Percentiles rank a stretch among this genome's conserved stretches.
Evolutionary conservation across 2,329 filamentous ascomycete genomes (phyloP).

Genomic region (Rhinocladiella similis): DNA sequence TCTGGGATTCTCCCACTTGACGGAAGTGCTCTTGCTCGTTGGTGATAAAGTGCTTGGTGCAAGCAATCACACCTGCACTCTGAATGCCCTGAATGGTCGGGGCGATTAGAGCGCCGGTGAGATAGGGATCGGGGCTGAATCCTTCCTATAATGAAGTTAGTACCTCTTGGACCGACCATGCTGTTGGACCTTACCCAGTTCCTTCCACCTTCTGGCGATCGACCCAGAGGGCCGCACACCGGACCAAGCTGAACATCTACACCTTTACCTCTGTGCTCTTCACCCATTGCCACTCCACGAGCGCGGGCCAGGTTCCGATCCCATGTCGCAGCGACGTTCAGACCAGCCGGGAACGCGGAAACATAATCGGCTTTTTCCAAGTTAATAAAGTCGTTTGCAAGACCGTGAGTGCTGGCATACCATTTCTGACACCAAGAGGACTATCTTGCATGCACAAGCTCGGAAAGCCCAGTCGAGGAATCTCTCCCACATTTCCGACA

Average conservation of each 20-base stretch:
- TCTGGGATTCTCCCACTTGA: conserved; percentile 58
- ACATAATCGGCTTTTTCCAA: conserved; percentile 65
- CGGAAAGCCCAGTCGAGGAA: conserved; percentile 62
- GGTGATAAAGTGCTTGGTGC: conserved; percentile 72
- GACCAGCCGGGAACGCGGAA: conserved; percentile 76
- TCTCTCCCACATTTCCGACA: conserved; percentile 66
- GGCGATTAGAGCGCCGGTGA: conserved; percentile 71
- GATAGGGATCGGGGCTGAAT: conserved; percentile 71
- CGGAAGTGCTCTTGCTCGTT: conserved; percentile 77
- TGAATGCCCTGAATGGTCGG: conserved; percentile 79
- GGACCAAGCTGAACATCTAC: conserved; percentile 75
- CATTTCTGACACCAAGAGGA: conserved; percentile 74
- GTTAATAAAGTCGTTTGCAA: conserved; percentile 12
- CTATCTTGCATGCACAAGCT: conserved; percentile 85
- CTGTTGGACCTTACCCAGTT: conserved; percentile 58
- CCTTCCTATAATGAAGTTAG: conserved; percentile 37
- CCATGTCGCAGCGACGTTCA: conserved; percentile 82
- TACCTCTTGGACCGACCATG: background rate
- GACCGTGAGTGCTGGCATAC: conserved; percentile 36
- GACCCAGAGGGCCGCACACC: conserved; percentile 71
- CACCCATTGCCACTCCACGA: conserved; percentile 71
- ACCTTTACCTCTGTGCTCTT: conserved; percentile 73
- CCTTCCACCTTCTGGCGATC: conserved; percentile 65
- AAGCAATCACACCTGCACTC: conserved; percentile 77
- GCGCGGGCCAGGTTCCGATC: conserved; percentile 69